Evolutionary conservation across 345 rosid species (phyloP).

Genomic region (Sapria himalayana): DNA sequence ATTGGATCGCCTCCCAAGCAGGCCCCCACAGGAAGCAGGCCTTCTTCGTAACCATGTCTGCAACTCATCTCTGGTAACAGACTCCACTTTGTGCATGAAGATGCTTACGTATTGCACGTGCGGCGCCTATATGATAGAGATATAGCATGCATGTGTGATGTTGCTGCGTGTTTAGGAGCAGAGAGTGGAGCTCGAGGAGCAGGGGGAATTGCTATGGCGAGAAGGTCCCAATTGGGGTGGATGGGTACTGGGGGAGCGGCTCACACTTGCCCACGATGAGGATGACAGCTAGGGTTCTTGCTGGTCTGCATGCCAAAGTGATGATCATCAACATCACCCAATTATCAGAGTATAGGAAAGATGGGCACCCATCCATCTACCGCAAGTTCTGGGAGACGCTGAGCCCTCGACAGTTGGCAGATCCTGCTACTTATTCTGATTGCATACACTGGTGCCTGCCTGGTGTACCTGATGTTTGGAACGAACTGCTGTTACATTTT

Average conservation of each 20-base stretch:
- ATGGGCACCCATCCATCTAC: constrained; percentile 83
- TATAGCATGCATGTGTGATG: no score
- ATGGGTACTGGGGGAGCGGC: constrained; percentile 78
- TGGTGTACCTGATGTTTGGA: constrained; percentile 92
- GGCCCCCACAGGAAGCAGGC: constrained; percentile 29
- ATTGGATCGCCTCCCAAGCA: constrained; percentile 44
- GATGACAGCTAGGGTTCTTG: constrained; percentile 45
- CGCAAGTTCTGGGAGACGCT: constrained; percentile 87
- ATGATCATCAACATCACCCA: constrained; percentile 68
- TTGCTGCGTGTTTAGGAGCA: constrained; percentile 74
- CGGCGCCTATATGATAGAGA: no score
- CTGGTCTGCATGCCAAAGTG: constrained; percentile 46
- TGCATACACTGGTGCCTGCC: constrained; percentile 96
- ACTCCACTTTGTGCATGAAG: constrained; percentile 1
- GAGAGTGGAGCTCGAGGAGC: constrained; percentile 61
- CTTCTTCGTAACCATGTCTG: constrained; percentile 89
- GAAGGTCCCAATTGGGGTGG: constrained; percentile 33
- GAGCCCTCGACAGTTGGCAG: constrained; percentile 30
- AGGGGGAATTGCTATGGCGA: constrained; percentile 68
- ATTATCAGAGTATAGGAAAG: constrained; percentile 88
- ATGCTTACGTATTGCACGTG: background rate
- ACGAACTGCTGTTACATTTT: constrained; percentile 56
- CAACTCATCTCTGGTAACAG: constrained; percentile 66
- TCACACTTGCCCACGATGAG: constrained; percentile 65
- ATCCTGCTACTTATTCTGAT: constrained; percentile 62